Base-by-base conservation (phyloP, 2,329 filamentous ascomycete species). In the Cladophialophora bantiana region DNA sequence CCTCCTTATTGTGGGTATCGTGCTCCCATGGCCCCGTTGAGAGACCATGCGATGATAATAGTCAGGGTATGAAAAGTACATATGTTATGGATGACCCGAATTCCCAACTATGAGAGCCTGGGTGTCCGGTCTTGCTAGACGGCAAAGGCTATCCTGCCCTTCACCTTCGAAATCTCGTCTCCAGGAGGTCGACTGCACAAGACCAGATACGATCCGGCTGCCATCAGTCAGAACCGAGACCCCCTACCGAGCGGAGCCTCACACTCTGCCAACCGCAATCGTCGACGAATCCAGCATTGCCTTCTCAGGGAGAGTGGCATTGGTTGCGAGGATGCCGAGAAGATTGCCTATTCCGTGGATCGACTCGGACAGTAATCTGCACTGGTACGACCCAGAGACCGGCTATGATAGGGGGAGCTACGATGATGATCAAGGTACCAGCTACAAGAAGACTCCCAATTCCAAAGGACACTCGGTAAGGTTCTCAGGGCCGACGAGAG, bases 391-490 rank as follows among this genome's bases (percentile, higher is more conserved):
- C 26, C 45, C 45, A 13, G 45, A 50, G 9, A 10, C 7, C 18
- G 45, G 45, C 45, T 31, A 26, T 26, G 26, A 26, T 20, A 26
- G 45, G 13, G 26, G 45, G 20, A 5, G 45, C 20, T 31, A 50
- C 20, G 45, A 50, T 38, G 15, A 38, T 26, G 32, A 48, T 50
- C 45, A 50, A 50, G 45, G 45, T 50, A 50, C 10, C 9, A 35
- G 35, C 32, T 36, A 50, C 10, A 50, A 50, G 18, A 50, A 50
- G 10, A 31, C 45, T 18, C 55, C 55, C 40, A 59, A 64, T 13
- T 64, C 56, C n/a, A 64, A 64, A 48, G 62, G 55, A 34, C 55
- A 64, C 45, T 42, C 18, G 55, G 62, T 64, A 45, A 64, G 45
- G 31, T 55, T 64, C 32, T 59, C 62, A 38, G 18, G 55, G 9